These are phyloP conservation scores for Chondrus crispus DNA, from an alignment of 23 red algal genomes.

Conservation along the genomic window DNA sequence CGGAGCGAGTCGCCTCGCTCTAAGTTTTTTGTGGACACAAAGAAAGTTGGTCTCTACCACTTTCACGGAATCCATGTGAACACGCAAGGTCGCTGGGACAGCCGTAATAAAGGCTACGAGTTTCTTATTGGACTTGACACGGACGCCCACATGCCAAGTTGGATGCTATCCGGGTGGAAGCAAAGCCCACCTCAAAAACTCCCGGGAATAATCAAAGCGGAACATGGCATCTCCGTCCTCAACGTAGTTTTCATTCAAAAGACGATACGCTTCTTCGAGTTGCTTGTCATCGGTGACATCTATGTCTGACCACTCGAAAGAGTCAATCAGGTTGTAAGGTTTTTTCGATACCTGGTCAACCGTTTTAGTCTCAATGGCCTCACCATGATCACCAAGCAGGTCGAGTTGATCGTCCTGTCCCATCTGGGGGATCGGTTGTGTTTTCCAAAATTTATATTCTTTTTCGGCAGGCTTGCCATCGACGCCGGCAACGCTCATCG, in stretches of 20 bases:
- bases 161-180: constrained; percentile 84
- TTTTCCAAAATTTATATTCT: constrained; percentile 77
- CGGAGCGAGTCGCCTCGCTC: constrained; percentile 87
- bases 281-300: constrained; percentile 68
- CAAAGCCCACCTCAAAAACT: constrained; percentile 96
- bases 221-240: constrained; percentile 96
- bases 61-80: background rate
- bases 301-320: constrained; percentile 84
- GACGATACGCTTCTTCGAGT: constrained; percentile 73
- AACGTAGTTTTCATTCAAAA: constrained; percentile 95
- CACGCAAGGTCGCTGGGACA: constrained; percentile 55
- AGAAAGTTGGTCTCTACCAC: constrained; percentile 97
- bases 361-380: constrained; percentile 34
- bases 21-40: constrained; percentile 97
- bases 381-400: background rate
- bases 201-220: constrained; percentile 94
- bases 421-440: constrained; percentile 74
- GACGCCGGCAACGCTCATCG: background rate
- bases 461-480: background rate
- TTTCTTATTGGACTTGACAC: constrained; percentile 65
- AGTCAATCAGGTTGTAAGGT: constrained; percentile 72
- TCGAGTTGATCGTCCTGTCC: background rate
- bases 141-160: constrained; percentile 91
- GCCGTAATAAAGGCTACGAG: constrained; percentile 96
- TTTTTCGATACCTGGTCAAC: constrained; percentile 48